phyloP scores from a whole-genome alignment of 2,329 filamentous ascomycete genomes.

The Microcera coccophila region DNA sequence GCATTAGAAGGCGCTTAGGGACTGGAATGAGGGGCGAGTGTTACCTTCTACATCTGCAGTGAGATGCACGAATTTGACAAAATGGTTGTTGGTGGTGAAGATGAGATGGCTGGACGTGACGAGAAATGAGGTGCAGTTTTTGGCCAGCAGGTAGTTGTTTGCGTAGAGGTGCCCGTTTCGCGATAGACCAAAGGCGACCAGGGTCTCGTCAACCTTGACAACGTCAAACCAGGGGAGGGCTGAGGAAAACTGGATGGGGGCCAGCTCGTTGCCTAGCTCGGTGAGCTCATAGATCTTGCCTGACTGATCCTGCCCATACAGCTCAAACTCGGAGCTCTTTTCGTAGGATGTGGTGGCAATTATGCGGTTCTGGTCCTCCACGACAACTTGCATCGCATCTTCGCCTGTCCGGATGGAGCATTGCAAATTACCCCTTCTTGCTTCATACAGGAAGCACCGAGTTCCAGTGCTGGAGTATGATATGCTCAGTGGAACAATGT shows the following conservation, averaged over 20 bases:
- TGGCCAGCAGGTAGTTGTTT: slow-evolving; percentile 67
- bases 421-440: slow-evolving; percentile 24
- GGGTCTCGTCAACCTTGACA: slow-evolving; percentile 39
- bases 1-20: slow-evolving; percentile 17
- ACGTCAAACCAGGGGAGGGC: slow-evolving; percentile 54
- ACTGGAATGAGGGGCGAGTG: slow-evolving; percentile 9
- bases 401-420: slow-evolving; percentile 15
- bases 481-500: slow-evolving; percentile 31
- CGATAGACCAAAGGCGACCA: slow-evolving; percentile 61
- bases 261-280: slow-evolving; percentile 28
- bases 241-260: slow-evolving; percentile 39
- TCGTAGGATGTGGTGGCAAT: slow-evolving; percentile 33
- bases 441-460: slow-evolving; percentile 30
- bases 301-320: slow-evolving; percentile 44
- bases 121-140: slow-evolving; percentile 89
- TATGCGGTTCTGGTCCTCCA: slow-evolving; percentile 21
- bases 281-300: slow-evolving; percentile 44
- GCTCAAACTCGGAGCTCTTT: slow-evolving; percentile 26
- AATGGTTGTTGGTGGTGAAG: slow-evolving; percentile 86
- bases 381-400: slow-evolving; percentile 13
- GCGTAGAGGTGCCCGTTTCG: slow-evolving; percentile 75
- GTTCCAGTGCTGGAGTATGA: slow-evolving; percentile 28
- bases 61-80: slow-evolving; percentile 92
- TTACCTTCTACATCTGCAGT: slow-evolving; percentile 57
- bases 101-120: slow-evolving; percentile 79